Conservation (phyloP, 2,329 filamentous ascomycete genomes). For the Lasiodiplodia hormozganensis region DNA sequence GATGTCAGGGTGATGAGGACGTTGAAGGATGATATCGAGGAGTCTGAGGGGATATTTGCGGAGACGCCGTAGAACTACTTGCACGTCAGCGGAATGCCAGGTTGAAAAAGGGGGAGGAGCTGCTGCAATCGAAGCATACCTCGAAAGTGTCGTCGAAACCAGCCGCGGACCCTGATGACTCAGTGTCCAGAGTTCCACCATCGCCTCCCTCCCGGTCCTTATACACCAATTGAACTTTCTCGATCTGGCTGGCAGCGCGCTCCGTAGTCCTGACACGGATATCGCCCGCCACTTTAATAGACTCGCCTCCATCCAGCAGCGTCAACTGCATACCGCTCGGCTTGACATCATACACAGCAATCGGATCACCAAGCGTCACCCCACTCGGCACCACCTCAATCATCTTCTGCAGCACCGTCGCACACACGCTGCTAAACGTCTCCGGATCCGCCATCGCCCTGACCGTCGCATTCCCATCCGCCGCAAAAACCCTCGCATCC, state of each 20-base stretch:
- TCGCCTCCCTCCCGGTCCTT: constrained; percentile 61
- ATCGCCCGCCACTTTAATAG: constrained; percentile 60
- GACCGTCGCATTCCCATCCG: constrained; percentile 64
- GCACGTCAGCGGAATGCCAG: not conserved
- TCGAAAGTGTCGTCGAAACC: constrained; percentile 69
- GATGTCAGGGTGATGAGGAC: constrained; percentile 58
- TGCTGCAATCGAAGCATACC: constrained; percentile 44
- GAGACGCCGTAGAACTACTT: constrained; percentile 42
- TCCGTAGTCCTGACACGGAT: constrained; percentile 65
- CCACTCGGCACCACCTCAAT: constrained; percentile 65
- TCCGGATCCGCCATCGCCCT: constrained; percentile 53
- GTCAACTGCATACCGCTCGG: constrained; percentile 64
- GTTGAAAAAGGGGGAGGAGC: not conserved
- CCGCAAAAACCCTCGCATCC: constrained; percentile 63
- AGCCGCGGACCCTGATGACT: constrained; percentile 55
- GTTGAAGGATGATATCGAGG: constrained; percentile 68
- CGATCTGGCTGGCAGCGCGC: constrained; percentile 48
- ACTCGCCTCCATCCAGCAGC: constrained; percentile 56
- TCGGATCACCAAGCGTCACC: constrained; percentile 59
- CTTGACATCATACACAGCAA: constrained; percentile 66
- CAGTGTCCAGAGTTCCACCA: constrained; percentile 56
- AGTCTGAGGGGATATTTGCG: constrained; percentile 59
- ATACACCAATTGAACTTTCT: constrained; percentile 61
- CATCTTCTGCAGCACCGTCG: constrained; percentile 64
- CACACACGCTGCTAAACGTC: constrained; percentile 58